Percentiles rank a stretch among this genome's conserved stretches.
phyloP scores from a whole-genome alignment of 441 rosid genomes.

The Arabidopsis hybrid region DNA sequence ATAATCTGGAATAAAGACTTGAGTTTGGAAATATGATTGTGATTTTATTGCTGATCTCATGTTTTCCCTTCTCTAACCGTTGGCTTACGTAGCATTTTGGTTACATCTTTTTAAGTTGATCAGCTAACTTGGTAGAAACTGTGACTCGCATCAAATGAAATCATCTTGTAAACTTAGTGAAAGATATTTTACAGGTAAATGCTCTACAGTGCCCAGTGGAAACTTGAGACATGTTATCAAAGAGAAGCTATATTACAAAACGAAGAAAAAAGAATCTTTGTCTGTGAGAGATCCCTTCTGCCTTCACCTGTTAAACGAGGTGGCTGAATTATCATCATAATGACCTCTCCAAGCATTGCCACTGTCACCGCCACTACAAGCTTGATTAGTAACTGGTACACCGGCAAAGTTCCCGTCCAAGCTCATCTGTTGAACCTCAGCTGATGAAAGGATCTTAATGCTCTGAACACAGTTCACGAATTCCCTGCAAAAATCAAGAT shows the following conservation, averaged over 20 bases:
- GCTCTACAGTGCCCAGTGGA: conserved; percentile 40
- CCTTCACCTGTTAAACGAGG: conserved; percentile 77
- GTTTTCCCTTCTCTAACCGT: neutral
- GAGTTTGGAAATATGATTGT: conserved; percentile 24
- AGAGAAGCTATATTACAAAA: conserved; percentile 35
- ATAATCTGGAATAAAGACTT: conserved; percentile 39
- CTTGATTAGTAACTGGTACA: conserved; percentile 72
- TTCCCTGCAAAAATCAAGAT: conserved; percentile 62
- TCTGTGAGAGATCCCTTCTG: conserved; percentile 8
- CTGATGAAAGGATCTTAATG: conserved; percentile 92
- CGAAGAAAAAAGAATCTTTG: conserved; percentile 30
- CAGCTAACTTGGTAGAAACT: neutral
- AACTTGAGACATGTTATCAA: conserved; percentile 31
- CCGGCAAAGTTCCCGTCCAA: conserved; percentile 86
- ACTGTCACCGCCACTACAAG: conserved; percentile 85
- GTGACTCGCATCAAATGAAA: neutral
- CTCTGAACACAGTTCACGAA: conserved; percentile 91
- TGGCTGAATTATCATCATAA: conserved; percentile 82
- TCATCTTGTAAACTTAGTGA: conserved; percentile 23
- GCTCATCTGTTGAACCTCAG: conserved; percentile 98
- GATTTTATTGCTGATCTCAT: neutral
- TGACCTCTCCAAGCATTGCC: conserved; percentile 93
- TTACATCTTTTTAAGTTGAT: neutral
- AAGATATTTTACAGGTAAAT: conserved; percentile 40
- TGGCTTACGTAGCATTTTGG: neutral